Evolutionary conservation across 2,329 filamentous ascomycete genomes (phyloP), one percentile per base, ranked within the genome.

Genomic region (Samsoniella hepiali): DNA sequence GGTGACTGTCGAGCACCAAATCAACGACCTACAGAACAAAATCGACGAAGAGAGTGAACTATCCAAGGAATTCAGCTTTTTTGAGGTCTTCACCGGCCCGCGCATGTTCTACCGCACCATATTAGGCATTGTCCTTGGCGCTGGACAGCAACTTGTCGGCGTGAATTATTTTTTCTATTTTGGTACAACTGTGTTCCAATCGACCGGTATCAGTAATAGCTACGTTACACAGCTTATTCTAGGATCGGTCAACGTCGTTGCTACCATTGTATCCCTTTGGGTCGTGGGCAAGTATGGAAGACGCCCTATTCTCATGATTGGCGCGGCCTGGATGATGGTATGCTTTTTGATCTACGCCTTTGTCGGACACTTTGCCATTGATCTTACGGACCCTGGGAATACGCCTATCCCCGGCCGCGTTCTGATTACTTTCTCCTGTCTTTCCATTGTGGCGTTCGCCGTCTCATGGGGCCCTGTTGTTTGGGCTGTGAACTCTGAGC

Each of bases 101-200:
- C 81, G 84, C 31, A 90, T 90, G 84, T 68, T 84, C 6, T 86
- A 90, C 72, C 82, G 88, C 32, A 88, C 85, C 0, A 54, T 85
- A 0, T 79, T 90, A 0, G 88, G 88, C 45, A 82, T 90, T 42
- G 71, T 78, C 3, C 80, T 91, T 2, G 86, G 89, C 73, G 82
- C 85, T 49, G 82, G 87, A 5, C 87, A 90, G 73, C 88, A 91
- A 70, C 77, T 91, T 2, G 89, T 87, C 1, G 88, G 88, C 38
- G 85, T 84, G 64, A 88, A 88, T 75, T 89, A 86, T 75, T 88
- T 86, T 77, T 88, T 89, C 73, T 86, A 86, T 73, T 90, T 88
- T 69, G 83, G 83, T 31, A 86, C 83, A 47, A 88, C 85, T 4
- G 85, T 90, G 67, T 91, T 91, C 74, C 71, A 79, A 15, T 81